A percentile compares a stretch with the other conserved stretches of the same genome.
These are phyloP conservation scores for Coccinonectria pachysandricola DNA, from an alignment of 2,329 filamentous ascomycete genomes.

Conservation along the genomic window DNA sequence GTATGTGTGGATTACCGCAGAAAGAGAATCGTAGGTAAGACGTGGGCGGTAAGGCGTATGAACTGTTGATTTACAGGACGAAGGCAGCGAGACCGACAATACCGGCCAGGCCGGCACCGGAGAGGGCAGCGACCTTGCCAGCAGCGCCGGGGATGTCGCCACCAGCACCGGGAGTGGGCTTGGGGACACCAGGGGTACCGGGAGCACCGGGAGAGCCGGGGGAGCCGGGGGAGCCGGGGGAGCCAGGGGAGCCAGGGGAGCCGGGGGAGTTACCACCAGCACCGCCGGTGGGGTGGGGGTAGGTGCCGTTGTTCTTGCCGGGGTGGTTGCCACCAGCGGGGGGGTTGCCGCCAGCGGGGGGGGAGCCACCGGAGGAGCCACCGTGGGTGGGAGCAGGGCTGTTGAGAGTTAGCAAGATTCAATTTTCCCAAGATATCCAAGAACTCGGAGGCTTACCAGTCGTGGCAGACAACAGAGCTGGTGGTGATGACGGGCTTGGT, in stretches of 20 bases:
- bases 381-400: no score
- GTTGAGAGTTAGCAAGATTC: no score
- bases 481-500: slow-evolving; percentile 46
- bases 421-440: slow-evolving; percentile 5
- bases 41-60: slow-evolving; percentile 25
- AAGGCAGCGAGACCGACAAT: slow-evolving; percentile 49
- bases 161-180: slow-evolving; percentile 23
- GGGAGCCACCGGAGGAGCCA: slow-evolving; percentile 18
- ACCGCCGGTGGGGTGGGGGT: slow-evolving; percentile 13
- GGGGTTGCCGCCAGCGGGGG: slow-evolving; percentile 22
- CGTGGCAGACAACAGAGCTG: slow-evolving; percentile 41
- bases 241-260: no score
- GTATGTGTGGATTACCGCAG: slow-evolving; percentile 30
- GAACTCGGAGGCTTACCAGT: slow-evolving; percentile 32
- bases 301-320: slow-evolving; percentile 26
- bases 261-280: no score
- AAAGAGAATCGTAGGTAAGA: slow-evolving; percentile 31
- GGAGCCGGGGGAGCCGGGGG: slow-evolving; percentile 6
- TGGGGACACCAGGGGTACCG: slow-evolving; percentile 19
- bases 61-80: slow-evolving; percentile 42
- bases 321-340: slow-evolving; percentile 16
- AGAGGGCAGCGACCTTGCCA: slow-evolving; percentile 44
- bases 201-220: slow-evolving; percentile 7
- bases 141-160: slow-evolving; percentile 40
- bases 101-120: slow-evolving; percentile 50